Evolutionary conservation across 768 basidiomycete genomes (phyloP).

Genomic region (Agaricus sinodeliciosus): DNA sequence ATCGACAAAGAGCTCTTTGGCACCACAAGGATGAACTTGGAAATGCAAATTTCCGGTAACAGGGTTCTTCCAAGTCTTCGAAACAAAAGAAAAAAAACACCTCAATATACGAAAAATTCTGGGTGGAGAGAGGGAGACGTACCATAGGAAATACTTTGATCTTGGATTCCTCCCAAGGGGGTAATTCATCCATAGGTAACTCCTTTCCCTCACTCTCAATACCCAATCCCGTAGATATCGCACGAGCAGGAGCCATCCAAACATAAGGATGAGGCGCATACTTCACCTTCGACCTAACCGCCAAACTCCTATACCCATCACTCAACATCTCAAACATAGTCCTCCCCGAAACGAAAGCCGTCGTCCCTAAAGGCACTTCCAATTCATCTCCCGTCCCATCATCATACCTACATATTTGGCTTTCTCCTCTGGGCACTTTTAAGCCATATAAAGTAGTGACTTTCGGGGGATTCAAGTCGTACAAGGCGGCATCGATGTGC

Average conservation of each 20-base stretch:
- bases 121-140: slow-evolving; percentile 9
- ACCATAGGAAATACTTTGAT: slow-evolving; percentile 63
- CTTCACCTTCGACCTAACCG: slow-evolving; percentile 64
- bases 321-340: slow-evolving; percentile 81
- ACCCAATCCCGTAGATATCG: slow-evolving; percentile 71
- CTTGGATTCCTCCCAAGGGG: slow-evolving; percentile 70
- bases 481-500: slow-evolving; percentile 87
- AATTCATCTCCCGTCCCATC: slow-evolving; percentile 83
- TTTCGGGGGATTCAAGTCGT: slow-evolving; percentile 65
- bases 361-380: slow-evolving; percentile 75
- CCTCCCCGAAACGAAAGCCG: slow-evolving; percentile 72
- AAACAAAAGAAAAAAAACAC: too few relatives aligned
- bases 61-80: slow-evolving; percentile 90
- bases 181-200: slow-evolving; percentile 53
- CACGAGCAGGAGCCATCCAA: slow-evolving; percentile 77
- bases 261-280: slow-evolving; percentile 85
- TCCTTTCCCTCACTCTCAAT: slow-evolving; percentile 74
- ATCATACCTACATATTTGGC: slow-evolving; percentile 67
- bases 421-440: slow-evolving; percentile 53
- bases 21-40: slow-evolving; percentile 85
- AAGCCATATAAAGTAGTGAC: slow-evolving; percentile 82
- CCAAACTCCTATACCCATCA: slow-evolving; percentile 64
- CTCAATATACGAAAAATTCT: too few relatives aligned
- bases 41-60: slow-evolving; percentile 77
- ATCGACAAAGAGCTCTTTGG: slow-evolving; percentile 58